Percentiles rank a stretch among this genome's conserved stretches.
These are phyloP conservation scores for Echeveria elegans DNA, from an alignment of 164 flowering plant genomes.

Conservation along the genomic window DNA sequence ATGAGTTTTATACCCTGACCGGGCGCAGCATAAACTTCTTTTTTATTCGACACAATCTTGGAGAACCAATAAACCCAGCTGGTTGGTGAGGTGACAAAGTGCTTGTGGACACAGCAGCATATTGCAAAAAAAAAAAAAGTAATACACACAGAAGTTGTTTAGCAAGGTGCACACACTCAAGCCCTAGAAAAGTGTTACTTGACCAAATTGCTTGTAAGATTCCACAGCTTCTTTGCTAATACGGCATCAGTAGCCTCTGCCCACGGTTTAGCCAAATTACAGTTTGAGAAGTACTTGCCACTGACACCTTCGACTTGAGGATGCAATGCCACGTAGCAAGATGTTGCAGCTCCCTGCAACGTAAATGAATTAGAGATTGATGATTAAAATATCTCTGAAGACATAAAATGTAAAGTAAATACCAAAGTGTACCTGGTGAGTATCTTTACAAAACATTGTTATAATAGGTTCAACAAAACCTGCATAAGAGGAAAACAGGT, in stretches of 20 bases:
- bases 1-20: too few species aligned
- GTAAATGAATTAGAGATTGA: not conserved
- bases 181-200: too few species aligned
- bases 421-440: not conserved
- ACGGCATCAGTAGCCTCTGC: conserved; percentile 1
- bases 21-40: too few species aligned
- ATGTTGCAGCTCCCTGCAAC: conserved; percentile 54
- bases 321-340: conserved; percentile 55
- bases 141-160: too few species aligned
- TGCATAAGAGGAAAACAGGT: not conserved
- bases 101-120: too few species aligned
- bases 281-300: not conserved
- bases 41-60: too few species aligned
- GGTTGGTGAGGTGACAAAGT: too few species aligned
- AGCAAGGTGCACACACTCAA: too few species aligned
- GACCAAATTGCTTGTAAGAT: too few species aligned
- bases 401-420: not conserved
- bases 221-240: too few species aligned
- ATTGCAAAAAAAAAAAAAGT: too few species aligned
- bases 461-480: not conserved
- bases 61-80: too few species aligned
- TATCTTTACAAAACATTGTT: not conserved
- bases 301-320: conserved; percentile 36
- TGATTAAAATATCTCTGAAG: not conserved
- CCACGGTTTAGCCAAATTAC: conserved; percentile 3